Evolutionary conservation across 2,329 filamentous ascomycete species (phyloP).

Genomic region (Cladosporium halotolerans): DNA sequence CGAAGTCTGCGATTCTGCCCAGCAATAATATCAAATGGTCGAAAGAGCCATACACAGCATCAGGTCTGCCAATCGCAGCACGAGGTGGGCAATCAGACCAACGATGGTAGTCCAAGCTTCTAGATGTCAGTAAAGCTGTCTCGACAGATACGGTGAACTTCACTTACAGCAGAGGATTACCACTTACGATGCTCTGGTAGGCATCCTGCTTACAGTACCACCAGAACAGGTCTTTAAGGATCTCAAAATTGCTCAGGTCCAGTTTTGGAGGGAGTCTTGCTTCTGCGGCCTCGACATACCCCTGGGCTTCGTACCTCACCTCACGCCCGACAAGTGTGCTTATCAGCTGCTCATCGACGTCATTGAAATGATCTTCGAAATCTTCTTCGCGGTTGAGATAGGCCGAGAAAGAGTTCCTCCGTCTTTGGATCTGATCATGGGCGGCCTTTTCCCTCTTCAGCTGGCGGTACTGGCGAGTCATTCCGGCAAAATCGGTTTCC

Average conservation of each 20-base stretch:
- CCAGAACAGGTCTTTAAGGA: conserved; percentile 83
- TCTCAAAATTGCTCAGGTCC: conserved; percentile 75
- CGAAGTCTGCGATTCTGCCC: conserved; percentile 72
- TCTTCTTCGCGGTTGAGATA: conserved; percentile 19
- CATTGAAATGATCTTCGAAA: conserved; percentile 32
- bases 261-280: conserved; percentile 25
- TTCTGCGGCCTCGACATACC: conserved; percentile 40
- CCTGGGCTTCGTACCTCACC: conserved; percentile 54
- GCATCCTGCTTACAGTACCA: conserved; percentile 94
- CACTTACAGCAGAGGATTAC: conserved; percentile 75
- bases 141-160: conserved; percentile 21
- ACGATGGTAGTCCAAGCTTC: conserved; percentile 68
- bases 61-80: conserved; percentile 67
- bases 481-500: conserved; percentile 71
- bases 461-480: conserved; percentile 64
- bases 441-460: conserved; percentile 50
- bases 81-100: conserved; percentile 88
- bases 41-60: conserved; percentile 79
- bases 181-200: conserved; percentile 84
- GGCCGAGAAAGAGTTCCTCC: conserved; percentile 9
- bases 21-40: conserved; percentile 82
- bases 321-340: conserved; percentile 52
- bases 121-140: background rate
- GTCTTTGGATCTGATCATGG: conserved; percentile 21
- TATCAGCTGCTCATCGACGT: conserved; percentile 52